Percentiles rank a stretch among this genome's conserved stretches.
Evolutionary conservation across 2,329 filamentous ascomycete species (phyloP).

Genomic region (Monosporascus sp.): DNA sequence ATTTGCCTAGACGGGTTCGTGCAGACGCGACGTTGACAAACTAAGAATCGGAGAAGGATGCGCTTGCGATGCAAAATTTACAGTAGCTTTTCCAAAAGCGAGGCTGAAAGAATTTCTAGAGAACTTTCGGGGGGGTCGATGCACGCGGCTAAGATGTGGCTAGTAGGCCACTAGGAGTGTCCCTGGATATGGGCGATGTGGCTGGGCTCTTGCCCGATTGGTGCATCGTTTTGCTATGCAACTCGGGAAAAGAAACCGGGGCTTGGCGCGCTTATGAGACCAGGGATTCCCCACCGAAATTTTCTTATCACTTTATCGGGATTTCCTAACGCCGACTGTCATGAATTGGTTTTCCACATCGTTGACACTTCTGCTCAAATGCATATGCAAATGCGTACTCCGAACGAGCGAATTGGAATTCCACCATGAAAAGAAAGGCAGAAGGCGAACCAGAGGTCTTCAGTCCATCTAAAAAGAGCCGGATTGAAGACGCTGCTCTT

Average conservation of each 20-base stretch:
- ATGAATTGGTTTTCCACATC: background rate
- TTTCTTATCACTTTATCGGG: too few relatives aligned
- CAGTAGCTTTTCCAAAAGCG: conserved; percentile 4
- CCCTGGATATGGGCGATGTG: background rate
- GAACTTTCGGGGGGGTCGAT: background rate
- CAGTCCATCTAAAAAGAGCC: conserved; percentile 12
- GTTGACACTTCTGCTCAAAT: background rate
- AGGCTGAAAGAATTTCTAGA: conserved; percentile 20
- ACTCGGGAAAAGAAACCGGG: too few relatives aligned
- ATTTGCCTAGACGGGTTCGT: conserved; percentile 1
- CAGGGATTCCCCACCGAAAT: too few relatives aligned
- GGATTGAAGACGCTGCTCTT: conserved; percentile 1
- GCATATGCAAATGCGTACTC: too few relatives aligned
- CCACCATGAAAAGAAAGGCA: conserved; percentile 20
- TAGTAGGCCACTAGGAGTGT: background rate
- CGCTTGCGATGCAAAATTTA: conserved; percentile 20
- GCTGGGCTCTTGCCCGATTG: background rate
- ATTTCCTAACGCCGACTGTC: too few relatives aligned
- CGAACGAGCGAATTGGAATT: background rate
- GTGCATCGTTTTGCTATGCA: too few relatives aligned
- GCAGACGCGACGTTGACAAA: conserved; percentile 9
- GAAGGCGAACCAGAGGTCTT: conserved; percentile 6
- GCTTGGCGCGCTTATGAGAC: too few relatives aligned
- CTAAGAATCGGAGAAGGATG: conserved; percentile 2
- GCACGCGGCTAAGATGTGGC: background rate